These are phyloP conservation scores for Lodderomyces theae DNA, from an alignment of 1,139 yeast genomes.

Conservation along the genomic window DNA sequence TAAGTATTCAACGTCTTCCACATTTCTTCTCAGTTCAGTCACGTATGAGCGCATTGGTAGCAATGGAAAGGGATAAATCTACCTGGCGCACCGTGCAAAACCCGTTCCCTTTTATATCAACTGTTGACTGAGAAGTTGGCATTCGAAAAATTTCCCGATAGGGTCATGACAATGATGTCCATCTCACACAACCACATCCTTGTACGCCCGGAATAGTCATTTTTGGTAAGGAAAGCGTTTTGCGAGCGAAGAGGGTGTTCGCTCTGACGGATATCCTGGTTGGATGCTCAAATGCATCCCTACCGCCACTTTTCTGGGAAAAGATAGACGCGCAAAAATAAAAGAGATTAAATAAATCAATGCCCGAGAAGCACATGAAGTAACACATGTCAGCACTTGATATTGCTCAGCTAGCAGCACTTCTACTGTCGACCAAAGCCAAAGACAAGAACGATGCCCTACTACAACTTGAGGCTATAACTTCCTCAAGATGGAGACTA, in stretches of 20 bases:
- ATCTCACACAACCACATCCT: background rate
- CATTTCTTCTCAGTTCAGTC: background rate
- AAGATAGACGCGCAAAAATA: too few species aligned
- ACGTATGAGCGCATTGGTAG: background rate
- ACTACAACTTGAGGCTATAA: slow-evolving; percentile 33
- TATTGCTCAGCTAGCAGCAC: slow-evolving; percentile 13
- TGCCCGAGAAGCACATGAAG: too few species aligned
- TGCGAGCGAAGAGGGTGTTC: too few species aligned
- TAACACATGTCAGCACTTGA: slow-evolving; percentile 13
- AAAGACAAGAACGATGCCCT: slow-evolving; percentile 56
- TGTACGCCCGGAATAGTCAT: too few species aligned
- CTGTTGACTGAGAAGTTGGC: too few species aligned
- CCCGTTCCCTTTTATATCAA: background rate
- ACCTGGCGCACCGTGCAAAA: background rate
- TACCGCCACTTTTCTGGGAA: too few species aligned
- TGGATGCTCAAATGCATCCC: too few species aligned
- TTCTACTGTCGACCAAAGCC: slow-evolving; percentile 43
- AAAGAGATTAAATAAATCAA: too few species aligned
- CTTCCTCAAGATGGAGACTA: slow-evolving; percentile 21
- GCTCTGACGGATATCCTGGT: too few species aligned
- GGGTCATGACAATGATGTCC: slow-evolving; percentile 12
- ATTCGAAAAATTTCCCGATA: slow-evolving; percentile 13
- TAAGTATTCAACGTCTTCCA: background rate
- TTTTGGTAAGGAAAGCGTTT: too few species aligned
- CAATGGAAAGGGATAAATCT: background rate